Conservation (phyloP, 805 yeast genomes). For the Grigorovia transvaalensis region DNA sequence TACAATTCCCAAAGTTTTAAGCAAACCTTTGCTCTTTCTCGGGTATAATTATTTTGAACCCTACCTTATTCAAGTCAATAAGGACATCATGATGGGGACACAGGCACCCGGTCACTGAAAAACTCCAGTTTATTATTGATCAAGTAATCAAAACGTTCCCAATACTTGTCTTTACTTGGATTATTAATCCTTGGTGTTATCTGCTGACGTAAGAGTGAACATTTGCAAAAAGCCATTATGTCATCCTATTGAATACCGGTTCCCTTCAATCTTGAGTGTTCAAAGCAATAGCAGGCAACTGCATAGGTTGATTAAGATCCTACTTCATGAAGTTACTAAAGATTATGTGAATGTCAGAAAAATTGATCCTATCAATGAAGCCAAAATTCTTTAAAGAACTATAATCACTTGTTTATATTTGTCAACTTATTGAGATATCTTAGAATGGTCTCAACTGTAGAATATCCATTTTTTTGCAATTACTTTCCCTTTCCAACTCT, state of each 20-base stretch:
- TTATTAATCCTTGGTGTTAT: constrained; percentile 9
- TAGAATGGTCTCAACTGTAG: constrained; percentile 6
- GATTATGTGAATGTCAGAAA: constrained; percentile 13
- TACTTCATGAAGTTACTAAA: constrained; percentile 12
- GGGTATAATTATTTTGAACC: constrained; percentile 1
- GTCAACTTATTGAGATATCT: constrained; percentile 12
- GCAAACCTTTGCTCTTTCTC: background rate
- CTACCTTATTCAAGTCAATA: constrained; percentile 6
- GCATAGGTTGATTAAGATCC: constrained; percentile 12
- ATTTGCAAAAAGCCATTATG: constrained; percentile 4
- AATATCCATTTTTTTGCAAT: constrained; percentile 5
- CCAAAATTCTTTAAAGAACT: constrained; percentile 6
- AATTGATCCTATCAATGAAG: constrained; percentile 8
- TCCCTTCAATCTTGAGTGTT: constrained; percentile 19
- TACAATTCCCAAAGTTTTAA: background rate
- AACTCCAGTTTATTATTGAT: constrained; percentile 6
- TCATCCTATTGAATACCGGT: constrained; percentile 16
- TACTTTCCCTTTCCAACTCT: constrained; percentile 2
- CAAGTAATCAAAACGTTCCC: constrained; percentile 7
- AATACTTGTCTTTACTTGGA: constrained; percentile 19
- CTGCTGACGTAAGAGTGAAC: constrained; percentile 6
- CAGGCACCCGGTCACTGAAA: constrained; percentile 1
- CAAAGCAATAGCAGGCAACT: constrained; percentile 9
- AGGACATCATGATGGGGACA: background rate
- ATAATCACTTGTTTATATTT: constrained; percentile 10